Conservation (phyloP, 1,284 basidiomycete species). For the Wallemia ichthyophaga region DNA sequence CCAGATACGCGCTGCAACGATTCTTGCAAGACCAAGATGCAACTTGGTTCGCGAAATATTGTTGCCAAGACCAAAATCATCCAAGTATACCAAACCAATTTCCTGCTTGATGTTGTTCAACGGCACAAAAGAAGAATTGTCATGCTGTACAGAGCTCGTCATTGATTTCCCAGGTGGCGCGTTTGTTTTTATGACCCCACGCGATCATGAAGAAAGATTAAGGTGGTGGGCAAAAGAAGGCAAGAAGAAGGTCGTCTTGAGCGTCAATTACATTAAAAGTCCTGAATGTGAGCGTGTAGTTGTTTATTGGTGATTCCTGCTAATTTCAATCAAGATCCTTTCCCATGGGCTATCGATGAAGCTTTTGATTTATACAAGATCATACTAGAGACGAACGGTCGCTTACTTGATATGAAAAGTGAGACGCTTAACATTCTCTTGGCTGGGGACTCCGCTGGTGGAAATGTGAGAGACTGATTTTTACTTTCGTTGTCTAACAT, state of each 20-base stretch:
- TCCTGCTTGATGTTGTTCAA: conserved; percentile 59
- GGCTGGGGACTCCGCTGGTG: conserved; percentile 74
- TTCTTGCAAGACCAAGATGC: conserved; percentile 26
- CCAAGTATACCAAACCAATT: conserved; percentile 47
- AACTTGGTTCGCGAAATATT: conserved; percentile 41
- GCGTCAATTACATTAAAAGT: conserved; percentile 83
- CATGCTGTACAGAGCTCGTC: conserved; percentile 41
- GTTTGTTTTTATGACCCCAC: conserved; percentile 78
- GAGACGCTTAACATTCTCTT: conserved; percentile 40
- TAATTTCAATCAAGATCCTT: conserved; percentile 36
- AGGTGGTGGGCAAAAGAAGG: conserved; percentile 54
- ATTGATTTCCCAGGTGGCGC: conserved; percentile 85
- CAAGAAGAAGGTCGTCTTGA: conserved; percentile 38
- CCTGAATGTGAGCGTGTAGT: conserved; percentile 42
- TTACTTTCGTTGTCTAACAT: not conserved
- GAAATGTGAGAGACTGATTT: not conserved
- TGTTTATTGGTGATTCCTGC: not conserved
- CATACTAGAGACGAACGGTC: conserved; percentile 47
- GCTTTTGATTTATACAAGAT: conserved; percentile 65
- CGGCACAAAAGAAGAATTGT: conserved; percentile 34
- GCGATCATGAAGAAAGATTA: conserved; percentile 84
- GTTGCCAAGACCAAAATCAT: conserved; percentile 48
- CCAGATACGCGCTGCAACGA: conserved; percentile 37
- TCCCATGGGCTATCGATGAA: conserved; percentile 81
- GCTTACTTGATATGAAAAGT: conserved; percentile 55